Conservation (phyloP, 1,284 basidiomycete genomes). For the Pisolithus thermaeus region DNA sequence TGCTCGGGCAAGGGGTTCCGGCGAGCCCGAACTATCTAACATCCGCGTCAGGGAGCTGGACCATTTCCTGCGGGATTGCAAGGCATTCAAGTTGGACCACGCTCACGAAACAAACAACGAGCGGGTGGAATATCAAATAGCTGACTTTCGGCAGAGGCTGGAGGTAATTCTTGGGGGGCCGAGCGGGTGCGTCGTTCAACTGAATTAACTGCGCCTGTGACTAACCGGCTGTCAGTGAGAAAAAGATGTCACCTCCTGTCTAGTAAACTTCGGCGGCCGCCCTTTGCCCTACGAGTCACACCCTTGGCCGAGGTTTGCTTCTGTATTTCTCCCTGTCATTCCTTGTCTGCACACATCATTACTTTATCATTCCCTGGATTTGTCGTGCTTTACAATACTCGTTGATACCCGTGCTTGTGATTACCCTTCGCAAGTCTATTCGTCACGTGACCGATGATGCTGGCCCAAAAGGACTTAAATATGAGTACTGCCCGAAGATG, state of each 20-base stretch:
- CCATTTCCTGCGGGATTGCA: slow-evolving; percentile 54
- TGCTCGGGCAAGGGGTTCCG: slow-evolving; percentile 58
- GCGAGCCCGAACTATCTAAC: slow-evolving; percentile 58
- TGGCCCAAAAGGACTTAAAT: neutral
- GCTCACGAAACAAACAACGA: slow-evolving; percentile 33
- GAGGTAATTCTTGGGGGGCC: slow-evolving; percentile 37
- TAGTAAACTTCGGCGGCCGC: no score
- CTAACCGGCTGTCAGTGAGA: no score
- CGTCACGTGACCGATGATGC: neutral
- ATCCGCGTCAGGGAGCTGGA: slow-evolving; percentile 53
- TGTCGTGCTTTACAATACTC: neutral
- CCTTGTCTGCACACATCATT: no score
- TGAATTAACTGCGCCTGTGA: no score
- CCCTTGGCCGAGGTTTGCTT: no score
- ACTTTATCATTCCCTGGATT: neutral
- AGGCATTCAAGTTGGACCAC: slow-evolving; percentile 52
- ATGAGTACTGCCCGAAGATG: neutral
- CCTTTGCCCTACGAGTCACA: no score
- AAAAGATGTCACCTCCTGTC: no score
- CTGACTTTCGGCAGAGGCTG: slow-evolving; percentile 25
- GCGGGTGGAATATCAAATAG: slow-evolving; percentile 12
- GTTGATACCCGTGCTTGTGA: neutral
- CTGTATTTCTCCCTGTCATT: no score
- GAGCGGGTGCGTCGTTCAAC: no score
- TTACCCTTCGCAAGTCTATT: neutral